Conservation (phyloP, 2,329 filamentous ascomycete genomes). For the Cladophialophora yegresii region DNA sequence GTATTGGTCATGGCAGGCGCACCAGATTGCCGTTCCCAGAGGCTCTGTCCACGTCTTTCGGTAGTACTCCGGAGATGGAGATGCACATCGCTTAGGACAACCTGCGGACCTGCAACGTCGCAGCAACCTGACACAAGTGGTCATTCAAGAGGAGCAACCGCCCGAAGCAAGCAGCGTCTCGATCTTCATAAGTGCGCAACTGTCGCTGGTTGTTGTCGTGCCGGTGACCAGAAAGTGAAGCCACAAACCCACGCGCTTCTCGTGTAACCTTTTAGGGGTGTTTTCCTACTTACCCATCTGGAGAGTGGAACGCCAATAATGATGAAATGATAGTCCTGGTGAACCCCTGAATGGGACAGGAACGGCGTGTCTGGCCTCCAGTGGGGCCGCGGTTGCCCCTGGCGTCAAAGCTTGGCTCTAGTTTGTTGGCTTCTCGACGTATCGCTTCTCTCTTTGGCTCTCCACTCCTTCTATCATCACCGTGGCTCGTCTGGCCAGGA, state of each 20-base stretch:
- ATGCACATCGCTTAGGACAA: not conserved
- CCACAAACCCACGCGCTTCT: conserved; percentile 15
- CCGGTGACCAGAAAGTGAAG: conserved; percentile 4
- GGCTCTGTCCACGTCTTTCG: too few species aligned
- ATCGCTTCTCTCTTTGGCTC: conserved; percentile 22
- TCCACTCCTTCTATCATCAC: conserved; percentile 28
- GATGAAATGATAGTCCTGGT: not conserved
- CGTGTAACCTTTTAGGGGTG: not conserved
- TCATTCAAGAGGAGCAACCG: not conserved
- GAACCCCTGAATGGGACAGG: not conserved
- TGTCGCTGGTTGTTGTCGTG: conserved; percentile 6
- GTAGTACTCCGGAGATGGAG: not conserved
- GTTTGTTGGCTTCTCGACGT: not conserved
- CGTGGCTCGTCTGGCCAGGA: conserved; percentile 16
- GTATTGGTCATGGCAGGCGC: not conserved
- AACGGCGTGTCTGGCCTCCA: not conserved
- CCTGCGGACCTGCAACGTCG: not conserved
- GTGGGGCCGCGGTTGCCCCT: not conserved
- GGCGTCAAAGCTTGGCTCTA: conserved; percentile 15
- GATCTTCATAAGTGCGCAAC: conserved; percentile 1
- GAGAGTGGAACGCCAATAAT: not conserved
- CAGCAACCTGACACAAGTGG: not conserved
- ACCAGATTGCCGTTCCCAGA: not conserved
- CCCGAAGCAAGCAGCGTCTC: too few species aligned
- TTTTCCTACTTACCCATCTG: not conserved